Conservation (phyloP, 495 filamentous ascomycete genomes). For the Cercophora sp. region DNA sequence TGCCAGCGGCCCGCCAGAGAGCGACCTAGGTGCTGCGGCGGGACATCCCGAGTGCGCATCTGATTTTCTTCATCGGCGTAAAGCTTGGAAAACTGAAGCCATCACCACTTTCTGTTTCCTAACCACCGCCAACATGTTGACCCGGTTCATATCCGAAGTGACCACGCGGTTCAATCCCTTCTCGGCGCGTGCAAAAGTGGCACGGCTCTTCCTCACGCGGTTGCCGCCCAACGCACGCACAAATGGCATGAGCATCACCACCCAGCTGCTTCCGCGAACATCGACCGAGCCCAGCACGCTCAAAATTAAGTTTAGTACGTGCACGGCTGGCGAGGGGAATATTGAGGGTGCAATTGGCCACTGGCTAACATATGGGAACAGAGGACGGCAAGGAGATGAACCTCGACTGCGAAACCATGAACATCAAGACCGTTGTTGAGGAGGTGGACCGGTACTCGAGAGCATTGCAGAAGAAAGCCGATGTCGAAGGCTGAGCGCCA, state of each 20-base stretch:
- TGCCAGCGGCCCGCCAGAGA: background rate
- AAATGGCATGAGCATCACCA: conserved; percentile 68
- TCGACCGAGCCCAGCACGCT: conserved; percentile 61
- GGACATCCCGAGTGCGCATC: background rate
- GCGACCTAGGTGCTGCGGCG: too few relatives aligned
- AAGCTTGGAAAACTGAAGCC: background rate
- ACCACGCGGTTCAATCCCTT: conserved; percentile 90
- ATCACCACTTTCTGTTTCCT: background rate
- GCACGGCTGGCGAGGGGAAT: too few relatives aligned
- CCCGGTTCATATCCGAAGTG: conserved; percentile 78
- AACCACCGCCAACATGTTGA: conserved; percentile 65
- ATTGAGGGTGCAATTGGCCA: background rate
- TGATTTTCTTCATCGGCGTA: background rate
- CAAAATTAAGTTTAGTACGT: conserved; percentile 77
- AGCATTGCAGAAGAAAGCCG: conserved; percentile 71
- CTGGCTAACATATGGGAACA: conserved; percentile 23
- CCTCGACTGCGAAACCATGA: conserved; percentile 67
- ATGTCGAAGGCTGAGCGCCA: conserved; percentile 44
- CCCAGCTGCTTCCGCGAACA: conserved; percentile 66
- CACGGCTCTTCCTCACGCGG: conserved; percentile 77
- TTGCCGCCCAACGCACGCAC: conserved; percentile 77
- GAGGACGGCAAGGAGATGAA: conserved; percentile 80
- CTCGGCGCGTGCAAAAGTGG: conserved; percentile 66
- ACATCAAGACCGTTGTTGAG: conserved; percentile 80
- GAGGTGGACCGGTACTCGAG: conserved; percentile 89